These are phyloP conservation scores for Clitoria ternatea DNA, from an alignment of 306 rosid genomes.

Conservation along the genomic window DNA sequence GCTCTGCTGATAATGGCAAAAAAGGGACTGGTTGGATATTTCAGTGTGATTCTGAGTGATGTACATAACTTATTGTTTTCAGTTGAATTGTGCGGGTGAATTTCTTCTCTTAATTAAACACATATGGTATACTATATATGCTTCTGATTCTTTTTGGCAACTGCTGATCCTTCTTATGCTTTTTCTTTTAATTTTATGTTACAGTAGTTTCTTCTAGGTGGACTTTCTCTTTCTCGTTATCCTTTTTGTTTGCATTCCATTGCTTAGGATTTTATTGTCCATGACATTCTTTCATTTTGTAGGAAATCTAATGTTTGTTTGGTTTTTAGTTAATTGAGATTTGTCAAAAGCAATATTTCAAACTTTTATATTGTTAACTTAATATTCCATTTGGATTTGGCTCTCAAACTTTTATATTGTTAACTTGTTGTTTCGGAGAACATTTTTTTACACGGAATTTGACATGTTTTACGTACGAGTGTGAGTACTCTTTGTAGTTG, in stretches of 20 bases:
- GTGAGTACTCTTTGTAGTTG: too few relatives aligned
- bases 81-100: slow-evolving; percentile 37
- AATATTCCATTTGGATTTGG: too few relatives aligned
- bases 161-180: background rate
- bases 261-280: background rate
- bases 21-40: slow-evolving; percentile 21
- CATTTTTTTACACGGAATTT: too few relatives aligned
- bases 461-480: too few relatives aligned
- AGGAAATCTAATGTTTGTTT: too few relatives aligned
- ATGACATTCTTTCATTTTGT: background rate
- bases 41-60: slow-evolving; percentile 37
- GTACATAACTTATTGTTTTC: slow-evolving; percentile 33
- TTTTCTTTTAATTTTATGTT: background rate
- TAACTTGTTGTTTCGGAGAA: too few relatives aligned
- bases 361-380: too few relatives aligned
- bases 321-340: too few relatives aligned
- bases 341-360: too few relatives aligned
- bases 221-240: background rate
- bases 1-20: slow-evolving; percentile 33
- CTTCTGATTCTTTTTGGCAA: slow-evolving; percentile 37
- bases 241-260: background rate
- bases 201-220: background rate
- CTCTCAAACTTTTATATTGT: too few relatives aligned
- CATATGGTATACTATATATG: slow-evolving; percentile 19
- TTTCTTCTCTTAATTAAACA: slow-evolving; percentile 38